phyloP scores from a whole-genome alignment of 345 rosid species.

The Theobroma cacao region DNA sequence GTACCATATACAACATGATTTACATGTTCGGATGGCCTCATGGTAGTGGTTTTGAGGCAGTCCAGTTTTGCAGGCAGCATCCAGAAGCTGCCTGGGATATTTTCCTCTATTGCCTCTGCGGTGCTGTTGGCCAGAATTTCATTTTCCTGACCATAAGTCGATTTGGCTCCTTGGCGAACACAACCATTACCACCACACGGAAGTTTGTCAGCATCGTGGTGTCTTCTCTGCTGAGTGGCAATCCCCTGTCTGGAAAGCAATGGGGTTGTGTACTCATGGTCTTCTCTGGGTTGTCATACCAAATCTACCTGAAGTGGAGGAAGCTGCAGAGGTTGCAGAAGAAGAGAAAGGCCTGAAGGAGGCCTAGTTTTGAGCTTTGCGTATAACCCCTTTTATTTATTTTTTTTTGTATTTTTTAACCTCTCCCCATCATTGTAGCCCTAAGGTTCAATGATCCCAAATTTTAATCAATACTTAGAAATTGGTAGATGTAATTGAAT shows the following conservation, averaged over 20 bases:
- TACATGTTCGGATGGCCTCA: conserved; percentile 90
- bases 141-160: conserved; percentile 90
- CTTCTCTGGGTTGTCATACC: conserved; percentile 91
- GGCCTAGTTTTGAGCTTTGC: conserved; percentile 10
- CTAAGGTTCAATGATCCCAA: not conserved
- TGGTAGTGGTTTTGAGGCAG: conserved; percentile 71
- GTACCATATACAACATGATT: conserved; percentile 78
- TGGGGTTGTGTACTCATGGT: conserved; percentile 95
- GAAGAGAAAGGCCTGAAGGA: conserved; percentile 64
- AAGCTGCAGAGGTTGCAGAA: conserved; percentile 67
- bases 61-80: conserved; percentile 74
- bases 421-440: not conserved
- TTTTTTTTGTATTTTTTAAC: conserved; percentile 3
- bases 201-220: conserved; percentile 92
- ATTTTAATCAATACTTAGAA: not conserved
- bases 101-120: conserved; percentile 77
- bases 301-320: conserved; percentile 89
- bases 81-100: conserved; percentile 96
- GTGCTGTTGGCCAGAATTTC: conserved; percentile 96
- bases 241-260: conserved; percentile 79
- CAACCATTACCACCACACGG: conserved; percentile 91
- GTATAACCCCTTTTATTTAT: conserved; percentile 9
- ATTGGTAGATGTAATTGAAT: not conserved
- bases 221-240: conserved; percentile 83
- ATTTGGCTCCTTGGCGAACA: conserved; percentile 91